These are phyloP conservation scores for Salix arbutifolia DNA, from an alignment of 345 rosid genomes.

Conservation along the genomic window DNA sequence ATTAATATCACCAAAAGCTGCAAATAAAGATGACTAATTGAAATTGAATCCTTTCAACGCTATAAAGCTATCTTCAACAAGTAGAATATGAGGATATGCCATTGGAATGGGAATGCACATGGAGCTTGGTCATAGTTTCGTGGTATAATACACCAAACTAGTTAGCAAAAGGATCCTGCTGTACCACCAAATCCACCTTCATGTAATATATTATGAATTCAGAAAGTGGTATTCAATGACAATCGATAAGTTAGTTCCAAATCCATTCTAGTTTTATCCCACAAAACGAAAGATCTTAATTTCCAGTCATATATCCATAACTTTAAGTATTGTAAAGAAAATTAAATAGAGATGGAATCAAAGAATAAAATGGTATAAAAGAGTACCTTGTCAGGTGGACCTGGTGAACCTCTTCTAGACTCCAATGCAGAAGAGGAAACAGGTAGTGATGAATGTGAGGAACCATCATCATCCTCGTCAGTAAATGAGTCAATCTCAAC, in stretches of 20 bases:
- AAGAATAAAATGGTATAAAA: neutral
- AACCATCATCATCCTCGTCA: slow-evolving; percentile 56
- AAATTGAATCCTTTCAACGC: neutral
- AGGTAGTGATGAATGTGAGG: slow-evolving; percentile 50
- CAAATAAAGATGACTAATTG: neutral
- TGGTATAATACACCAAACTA: neutral
- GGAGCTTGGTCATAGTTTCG: neutral
- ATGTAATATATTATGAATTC: too few species aligned
- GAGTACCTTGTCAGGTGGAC: slow-evolving; percentile 47
- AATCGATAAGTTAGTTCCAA: neutral
- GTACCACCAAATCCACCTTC: too few species aligned
- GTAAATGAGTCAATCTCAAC: slow-evolving; percentile 67
- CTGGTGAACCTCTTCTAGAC: slow-evolving; percentile 27
- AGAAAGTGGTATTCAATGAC: too few species aligned
- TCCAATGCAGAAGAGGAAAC: slow-evolving; percentile 42
- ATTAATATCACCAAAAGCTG: neutral
- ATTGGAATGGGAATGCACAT: neutral
- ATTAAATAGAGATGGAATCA: neutral
- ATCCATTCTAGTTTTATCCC: neutral
- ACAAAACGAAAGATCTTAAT: neutral
- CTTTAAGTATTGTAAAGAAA: neutral
- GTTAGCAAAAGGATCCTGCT: too few species aligned
- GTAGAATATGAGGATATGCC: neutral
- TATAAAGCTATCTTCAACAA: neutral
- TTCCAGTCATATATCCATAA: neutral